Percentiles rank a stretch among this genome's conserved stretches.
Evolutionary conservation across 352 stramenopile species (phyloP).

Genomic region (Phytophthora ramorum): DNA sequence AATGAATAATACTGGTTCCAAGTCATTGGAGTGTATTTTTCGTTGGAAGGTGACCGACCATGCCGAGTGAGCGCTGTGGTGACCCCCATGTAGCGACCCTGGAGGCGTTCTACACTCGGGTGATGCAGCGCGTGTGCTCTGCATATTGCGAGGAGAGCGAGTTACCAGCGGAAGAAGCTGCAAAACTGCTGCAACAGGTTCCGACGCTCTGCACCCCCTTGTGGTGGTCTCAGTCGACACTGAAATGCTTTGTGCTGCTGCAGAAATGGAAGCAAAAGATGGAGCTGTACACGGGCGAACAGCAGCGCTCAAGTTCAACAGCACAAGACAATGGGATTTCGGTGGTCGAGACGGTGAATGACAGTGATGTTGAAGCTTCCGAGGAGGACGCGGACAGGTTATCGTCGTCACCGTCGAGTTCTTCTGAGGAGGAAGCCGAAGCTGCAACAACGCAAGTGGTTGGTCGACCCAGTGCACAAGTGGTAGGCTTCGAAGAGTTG

Average conservation of each 20-base stretch:
- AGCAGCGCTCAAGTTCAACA: not conserved
- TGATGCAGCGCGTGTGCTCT: constrained; percentile 65
- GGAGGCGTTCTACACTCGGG: constrained; percentile 62
- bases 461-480: constrained; percentile 27
- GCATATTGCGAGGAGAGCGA: constrained; percentile 46
- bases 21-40: constrained; percentile 7
- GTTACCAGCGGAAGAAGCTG: constrained; percentile 10
- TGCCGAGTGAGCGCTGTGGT: not conserved
- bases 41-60: not conserved
- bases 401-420: constrained; percentile 18
- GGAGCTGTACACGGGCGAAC: constrained; percentile 40
- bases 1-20: constrained; percentile 1
- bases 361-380: constrained; percentile 11
- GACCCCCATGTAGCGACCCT: constrained; percentile 32
- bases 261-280: constrained; percentile 57
- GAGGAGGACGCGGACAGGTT: constrained; percentile 7
- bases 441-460: constrained; percentile 2
- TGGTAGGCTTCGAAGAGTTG: constrained; percentile 20
- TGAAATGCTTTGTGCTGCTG: constrained; percentile 3
- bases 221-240: not conserved
- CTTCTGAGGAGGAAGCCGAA: constrained; percentile 10
- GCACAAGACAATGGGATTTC: constrained; percentile 5
- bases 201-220: not conserved
- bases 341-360: constrained; percentile 1
- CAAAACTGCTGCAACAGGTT: constrained; percentile 41